A percentile compares a stretch with the other conserved stretches of the same genome.
Evolutionary conservation across 495 filamentous ascomycete species (phyloP).

Genomic region (Chaetomium cochliodes): DNA sequence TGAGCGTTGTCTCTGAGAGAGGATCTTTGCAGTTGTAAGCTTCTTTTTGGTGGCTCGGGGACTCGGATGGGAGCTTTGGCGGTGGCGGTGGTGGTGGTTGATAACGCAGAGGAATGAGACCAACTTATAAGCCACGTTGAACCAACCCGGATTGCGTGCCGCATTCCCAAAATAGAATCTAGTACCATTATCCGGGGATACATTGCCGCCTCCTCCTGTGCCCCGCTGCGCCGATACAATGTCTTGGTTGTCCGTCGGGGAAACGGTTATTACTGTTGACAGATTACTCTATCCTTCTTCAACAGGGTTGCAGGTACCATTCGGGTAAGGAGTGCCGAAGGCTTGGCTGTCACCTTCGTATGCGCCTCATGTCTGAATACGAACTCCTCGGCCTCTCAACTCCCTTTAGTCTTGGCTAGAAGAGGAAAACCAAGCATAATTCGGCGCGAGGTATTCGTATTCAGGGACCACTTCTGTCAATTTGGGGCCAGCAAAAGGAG

Average conservation of each 20-base stretch:
- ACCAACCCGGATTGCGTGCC: not conserved
- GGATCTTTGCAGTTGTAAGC: not conserved
- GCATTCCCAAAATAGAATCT: not conserved
- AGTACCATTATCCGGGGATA: not conserved
- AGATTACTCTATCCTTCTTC: not conserved
- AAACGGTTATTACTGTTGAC: no score
- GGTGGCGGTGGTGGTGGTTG: not conserved
- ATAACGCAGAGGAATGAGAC: not conserved
- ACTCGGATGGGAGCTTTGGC: not conserved
- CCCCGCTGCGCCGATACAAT: not conserved
- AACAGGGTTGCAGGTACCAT: not conserved
- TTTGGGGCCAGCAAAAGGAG: no score
- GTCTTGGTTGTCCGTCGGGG: not conserved
- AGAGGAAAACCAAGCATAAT: no score
- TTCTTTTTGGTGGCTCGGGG: not conserved
- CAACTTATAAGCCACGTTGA: not conserved
- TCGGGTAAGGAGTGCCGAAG: not conserved
- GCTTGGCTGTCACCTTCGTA: constrained; percentile 3
- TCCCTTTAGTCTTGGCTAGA: no score
- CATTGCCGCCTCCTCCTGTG: not conserved
- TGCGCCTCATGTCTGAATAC: not conserved
- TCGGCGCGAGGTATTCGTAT: no score
- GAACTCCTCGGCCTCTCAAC: not conserved
- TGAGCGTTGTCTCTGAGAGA: not conserved
- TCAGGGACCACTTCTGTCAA: no score